phyloP scores from a whole-genome alignment of 164 flowering plant genomes.

The Vitis cinerea region DNA sequence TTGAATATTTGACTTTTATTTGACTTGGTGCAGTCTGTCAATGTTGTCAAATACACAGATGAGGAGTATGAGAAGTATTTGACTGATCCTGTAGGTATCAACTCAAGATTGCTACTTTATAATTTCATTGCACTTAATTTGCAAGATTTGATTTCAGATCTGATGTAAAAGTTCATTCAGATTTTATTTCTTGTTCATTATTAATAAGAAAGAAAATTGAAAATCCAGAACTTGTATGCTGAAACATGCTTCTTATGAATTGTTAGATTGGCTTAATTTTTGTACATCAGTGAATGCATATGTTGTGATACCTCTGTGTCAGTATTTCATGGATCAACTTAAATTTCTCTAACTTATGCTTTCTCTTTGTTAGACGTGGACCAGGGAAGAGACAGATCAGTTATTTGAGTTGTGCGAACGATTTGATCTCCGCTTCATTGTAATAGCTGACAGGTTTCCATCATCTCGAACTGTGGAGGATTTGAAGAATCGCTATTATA shows the following conservation, averaged over 20 bases:
- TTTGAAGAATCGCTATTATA: constrained; percentile 90
- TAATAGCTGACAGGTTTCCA: constrained; percentile 92
- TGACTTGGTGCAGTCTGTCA: constrained; percentile 67
- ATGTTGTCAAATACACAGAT: constrained; percentile 78
- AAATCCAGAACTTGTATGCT: too few species aligned
- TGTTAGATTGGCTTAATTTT: not conserved
- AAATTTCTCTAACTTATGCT: not conserved
- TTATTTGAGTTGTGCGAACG: constrained; percentile 85
- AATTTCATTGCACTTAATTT: not conserved
- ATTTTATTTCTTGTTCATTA: not conserved
- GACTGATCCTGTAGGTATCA: constrained; percentile 88
- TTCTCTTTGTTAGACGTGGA: constrained; percentile 58
- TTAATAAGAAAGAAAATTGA: not conserved
- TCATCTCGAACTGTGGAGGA: constrained; percentile 81
- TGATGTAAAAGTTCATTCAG: not conserved
- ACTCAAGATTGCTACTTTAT: constrained; percentile 6
- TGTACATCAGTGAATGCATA: not conserved
- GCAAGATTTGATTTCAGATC: too few species aligned
- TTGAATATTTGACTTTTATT: not conserved
- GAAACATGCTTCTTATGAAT: not conserved
- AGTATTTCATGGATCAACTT: not conserved
- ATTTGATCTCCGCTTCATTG: constrained; percentile 89
- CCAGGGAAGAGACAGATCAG: constrained; percentile 93
- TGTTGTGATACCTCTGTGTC: too few species aligned
- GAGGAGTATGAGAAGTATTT: constrained; percentile 93